Percentiles rank a stretch among this genome's conserved stretches.
These are phyloP conservation scores for Starmerella stigmatis DNA, from an alignment of 805 yeast genomes.

Conservation along the genomic window DNA sequence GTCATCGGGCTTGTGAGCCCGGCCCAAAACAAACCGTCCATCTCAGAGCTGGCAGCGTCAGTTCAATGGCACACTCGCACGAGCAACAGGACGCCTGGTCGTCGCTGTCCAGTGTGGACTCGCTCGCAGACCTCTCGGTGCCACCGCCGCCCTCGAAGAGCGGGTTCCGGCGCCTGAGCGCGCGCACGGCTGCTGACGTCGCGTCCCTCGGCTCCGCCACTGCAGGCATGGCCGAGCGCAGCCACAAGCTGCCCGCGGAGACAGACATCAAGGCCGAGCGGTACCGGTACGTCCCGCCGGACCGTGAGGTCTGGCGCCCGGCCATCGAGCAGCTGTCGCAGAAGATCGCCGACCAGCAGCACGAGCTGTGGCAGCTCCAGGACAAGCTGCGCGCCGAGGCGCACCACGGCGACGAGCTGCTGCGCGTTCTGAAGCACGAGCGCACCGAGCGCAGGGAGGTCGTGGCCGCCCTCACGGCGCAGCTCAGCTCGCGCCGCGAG, in stretches of 20 bases:
- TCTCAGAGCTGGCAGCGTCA: too few species aligned
- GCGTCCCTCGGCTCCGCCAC: not conserved
- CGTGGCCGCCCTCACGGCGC: conserved; percentile 8
- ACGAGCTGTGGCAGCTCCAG: conserved; percentile 14
- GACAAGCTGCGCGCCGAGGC: conserved; percentile 11
- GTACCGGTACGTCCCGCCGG: not conserved
- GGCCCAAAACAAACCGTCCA: not conserved
- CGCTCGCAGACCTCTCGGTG: not conserved
- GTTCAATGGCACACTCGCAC: conserved; percentile 1
- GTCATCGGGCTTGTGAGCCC: not conserved
- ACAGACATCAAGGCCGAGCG: conserved; percentile 2
- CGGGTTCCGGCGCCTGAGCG: conserved; percentile 4
- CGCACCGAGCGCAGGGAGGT: conserved; percentile 11
- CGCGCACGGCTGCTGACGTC: conserved; percentile 3
- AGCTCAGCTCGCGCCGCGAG: not conserved
- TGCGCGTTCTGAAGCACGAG: conserved; percentile 4
- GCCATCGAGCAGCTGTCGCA: conserved; percentile 9
- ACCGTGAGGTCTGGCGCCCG: conserved; percentile 4
- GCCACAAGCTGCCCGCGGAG: not conserved
- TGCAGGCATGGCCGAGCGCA: not conserved
- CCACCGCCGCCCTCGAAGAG: conserved; percentile 5
- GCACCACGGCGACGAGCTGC: conserved; percentile 5
- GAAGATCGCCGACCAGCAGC: conserved; percentile 11
- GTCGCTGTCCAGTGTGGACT: conserved; percentile 3
- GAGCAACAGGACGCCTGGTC: conserved; percentile 3